Conservation (phyloP, 2,329 filamentous ascomycete genomes). For the Fusarium udum region DNA sequence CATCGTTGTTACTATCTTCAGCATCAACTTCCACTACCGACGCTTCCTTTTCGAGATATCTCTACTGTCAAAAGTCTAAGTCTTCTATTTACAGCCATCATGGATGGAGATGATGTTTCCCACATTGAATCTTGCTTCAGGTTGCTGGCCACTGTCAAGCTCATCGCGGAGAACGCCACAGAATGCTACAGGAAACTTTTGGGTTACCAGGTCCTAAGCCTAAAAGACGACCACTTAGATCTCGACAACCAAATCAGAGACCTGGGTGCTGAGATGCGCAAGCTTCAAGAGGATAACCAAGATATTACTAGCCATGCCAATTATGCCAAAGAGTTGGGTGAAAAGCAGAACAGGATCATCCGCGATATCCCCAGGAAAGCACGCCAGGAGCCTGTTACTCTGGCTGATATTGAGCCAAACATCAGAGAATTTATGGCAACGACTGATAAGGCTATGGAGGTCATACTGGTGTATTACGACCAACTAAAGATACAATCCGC, state of each 20-base stretch:
- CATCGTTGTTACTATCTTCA: neutral
- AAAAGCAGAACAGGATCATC: neutral
- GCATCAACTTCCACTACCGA: neutral
- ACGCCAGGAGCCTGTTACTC: neutral
- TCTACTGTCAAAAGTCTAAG: rapidly evolving
- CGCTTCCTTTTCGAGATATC: rapidly evolving
- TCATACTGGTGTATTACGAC: neutral
- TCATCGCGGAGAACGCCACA: neutral
- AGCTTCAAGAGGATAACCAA: neutral
- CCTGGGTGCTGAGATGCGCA: neutral
- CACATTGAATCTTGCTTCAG: neutral
- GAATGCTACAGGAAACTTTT: neutral
- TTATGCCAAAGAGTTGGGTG: neutral
- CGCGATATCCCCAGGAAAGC: neutral
- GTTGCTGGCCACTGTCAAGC: neutral
- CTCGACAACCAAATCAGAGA: neutral
- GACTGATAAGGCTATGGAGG: neutral
- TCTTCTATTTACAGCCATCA: neutral
- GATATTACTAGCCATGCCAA: neutral
- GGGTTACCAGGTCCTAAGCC: neutral
- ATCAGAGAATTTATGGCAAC: neutral
- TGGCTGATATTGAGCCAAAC: neutral
- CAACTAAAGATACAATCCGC: neutral
- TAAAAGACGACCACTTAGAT: neutral
- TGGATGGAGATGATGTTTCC: neutral